Conservation (phyloP, 305 asterid species). For the Fraxinus paxiana region DNA sequence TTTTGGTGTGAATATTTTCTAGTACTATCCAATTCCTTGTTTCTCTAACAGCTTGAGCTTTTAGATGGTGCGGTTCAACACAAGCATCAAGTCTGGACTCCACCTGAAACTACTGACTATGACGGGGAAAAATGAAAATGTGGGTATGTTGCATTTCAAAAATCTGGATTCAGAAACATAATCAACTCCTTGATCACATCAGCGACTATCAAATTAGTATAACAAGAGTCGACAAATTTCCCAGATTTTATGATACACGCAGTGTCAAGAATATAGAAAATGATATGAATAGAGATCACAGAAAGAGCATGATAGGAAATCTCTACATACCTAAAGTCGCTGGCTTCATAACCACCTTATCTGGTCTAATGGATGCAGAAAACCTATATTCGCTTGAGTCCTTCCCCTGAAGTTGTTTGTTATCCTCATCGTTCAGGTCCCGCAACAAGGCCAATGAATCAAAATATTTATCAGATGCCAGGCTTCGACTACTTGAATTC, state of each 20-base stretch:
- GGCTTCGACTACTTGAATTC: conserved; percentile 54
- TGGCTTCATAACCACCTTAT: conserved; percentile 42
- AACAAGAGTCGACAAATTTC: not conserved
- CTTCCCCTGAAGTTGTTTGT: conserved; percentile 17
- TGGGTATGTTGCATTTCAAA: not conserved
- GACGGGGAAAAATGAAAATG: not conserved
- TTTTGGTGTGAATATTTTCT: not conserved
- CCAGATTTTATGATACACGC: not conserved
- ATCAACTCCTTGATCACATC: not conserved
- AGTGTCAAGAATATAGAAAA: not conserved
- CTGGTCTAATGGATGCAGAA: conserved; percentile 22
- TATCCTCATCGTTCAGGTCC: conserved; percentile 39
- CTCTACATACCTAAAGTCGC: conserved; percentile 40
- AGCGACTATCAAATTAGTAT: not conserved
- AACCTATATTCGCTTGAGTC: conserved; percentile 29
- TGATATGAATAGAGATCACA: not conserved
- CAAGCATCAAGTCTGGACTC: not conserved
- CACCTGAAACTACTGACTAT: not conserved
- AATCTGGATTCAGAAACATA: not conserved
- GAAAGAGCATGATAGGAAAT: not conserved
- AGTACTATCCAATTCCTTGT: not conserved
- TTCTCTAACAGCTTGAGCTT: not conserved
- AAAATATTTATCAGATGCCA: conserved; percentile 52
- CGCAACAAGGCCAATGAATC: conserved; percentile 40
- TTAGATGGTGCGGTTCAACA: not conserved